These are phyloP conservation scores for Xanthoconium separans DNA, from an alignment of 1,284 basidiomycete genomes.

Conservation along the genomic window DNA sequence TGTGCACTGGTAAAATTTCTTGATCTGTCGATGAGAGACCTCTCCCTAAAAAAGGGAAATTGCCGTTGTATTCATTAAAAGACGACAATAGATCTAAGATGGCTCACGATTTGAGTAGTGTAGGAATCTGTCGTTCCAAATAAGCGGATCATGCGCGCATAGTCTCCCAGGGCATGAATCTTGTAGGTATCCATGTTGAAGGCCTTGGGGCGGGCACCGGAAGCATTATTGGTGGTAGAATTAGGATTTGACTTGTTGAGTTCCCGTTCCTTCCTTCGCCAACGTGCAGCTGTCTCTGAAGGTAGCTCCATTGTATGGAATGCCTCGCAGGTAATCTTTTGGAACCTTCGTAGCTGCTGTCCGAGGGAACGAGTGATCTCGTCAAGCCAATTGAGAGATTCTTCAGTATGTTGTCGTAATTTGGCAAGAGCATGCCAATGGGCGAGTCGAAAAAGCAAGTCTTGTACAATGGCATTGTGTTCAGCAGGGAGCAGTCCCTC, in stretches of 20 bases:
- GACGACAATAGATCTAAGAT: too few species aligned
- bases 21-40: background rate
- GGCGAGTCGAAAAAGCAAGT: conserved; percentile 9
- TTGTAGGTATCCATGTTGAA: conserved; percentile 30
- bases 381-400: background rate
- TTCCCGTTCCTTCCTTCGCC: background rate
- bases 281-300: background rate
- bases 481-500: conserved; percentile 6
- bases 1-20: conserved; percentile 11
- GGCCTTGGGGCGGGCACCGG: too few species aligned
- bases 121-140: conserved; percentile 24
- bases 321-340: background rate
- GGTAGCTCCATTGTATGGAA: conserved; percentile 11
- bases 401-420: conserved; percentile 20
- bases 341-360: conserved; percentile 3
- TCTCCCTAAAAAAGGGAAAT: too few species aligned
- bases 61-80: too few species aligned
- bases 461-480: too few species aligned
- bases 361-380: background rate
- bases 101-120: conserved; percentile 1
- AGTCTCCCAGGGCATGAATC: conserved; percentile 26
- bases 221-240: too few species aligned
- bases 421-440: conserved; percentile 29
- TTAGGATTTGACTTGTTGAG: too few species aligned
- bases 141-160: conserved; percentile 2